These are phyloP conservation scores for Fonsecaea pedrosoi DNA, from an alignment of 2,329 filamentous ascomycete species.

Conservation along the genomic window DNA sequence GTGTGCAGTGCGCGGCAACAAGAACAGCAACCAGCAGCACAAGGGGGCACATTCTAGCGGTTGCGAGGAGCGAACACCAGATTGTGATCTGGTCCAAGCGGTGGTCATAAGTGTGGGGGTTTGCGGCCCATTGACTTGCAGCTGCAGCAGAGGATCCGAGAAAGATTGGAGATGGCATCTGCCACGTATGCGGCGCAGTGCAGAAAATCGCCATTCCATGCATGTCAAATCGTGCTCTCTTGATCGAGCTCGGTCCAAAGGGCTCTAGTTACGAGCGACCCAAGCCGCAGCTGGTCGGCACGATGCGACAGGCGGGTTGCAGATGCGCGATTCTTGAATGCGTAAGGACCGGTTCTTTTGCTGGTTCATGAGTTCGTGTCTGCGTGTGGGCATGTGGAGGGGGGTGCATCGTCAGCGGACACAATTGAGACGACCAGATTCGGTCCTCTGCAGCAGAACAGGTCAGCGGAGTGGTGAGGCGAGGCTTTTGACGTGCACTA, in stretches of 20 bases:
- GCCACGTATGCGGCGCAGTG: slow-evolving; percentile 31
- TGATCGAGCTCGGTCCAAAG: slow-evolving; percentile 11
- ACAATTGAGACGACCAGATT: slow-evolving; percentile 17
- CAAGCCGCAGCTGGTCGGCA: slow-evolving; percentile 34
- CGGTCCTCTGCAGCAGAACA: slow-evolving; percentile 24
- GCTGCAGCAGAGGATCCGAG: slow-evolving; percentile 23
- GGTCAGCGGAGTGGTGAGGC: slow-evolving; percentile 14
- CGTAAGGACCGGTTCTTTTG: slow-evolving; percentile 7
- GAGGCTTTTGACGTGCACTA: slow-evolving; percentile 10
- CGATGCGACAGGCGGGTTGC: slow-evolving; percentile 33
- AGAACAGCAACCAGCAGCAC: neutral
- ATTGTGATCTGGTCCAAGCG: slow-evolving; percentile 31
- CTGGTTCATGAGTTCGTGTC: slow-evolving; percentile 20
- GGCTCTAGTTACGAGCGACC: slow-evolving; percentile 7
- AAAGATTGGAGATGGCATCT: slow-evolving; percentile 29
- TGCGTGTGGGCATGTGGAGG: slow-evolving; percentile 11
- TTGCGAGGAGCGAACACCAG: slow-evolving; percentile 16
- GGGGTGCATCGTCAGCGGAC: slow-evolving; percentile 27
- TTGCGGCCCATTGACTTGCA: slow-evolving; percentile 28
- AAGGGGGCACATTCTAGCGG: slow-evolving; percentile 9
- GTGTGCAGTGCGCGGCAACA: neutral
- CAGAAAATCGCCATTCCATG: slow-evolving; percentile 12
- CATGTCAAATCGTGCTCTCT: slow-evolving; percentile 14
- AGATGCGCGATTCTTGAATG: slow-evolving; percentile 23
- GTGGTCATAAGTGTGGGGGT: slow-evolving; percentile 27